Conservation (phyloP, 768 basidiomycete genomes). For the Atractiella rhizophila region DNA sequence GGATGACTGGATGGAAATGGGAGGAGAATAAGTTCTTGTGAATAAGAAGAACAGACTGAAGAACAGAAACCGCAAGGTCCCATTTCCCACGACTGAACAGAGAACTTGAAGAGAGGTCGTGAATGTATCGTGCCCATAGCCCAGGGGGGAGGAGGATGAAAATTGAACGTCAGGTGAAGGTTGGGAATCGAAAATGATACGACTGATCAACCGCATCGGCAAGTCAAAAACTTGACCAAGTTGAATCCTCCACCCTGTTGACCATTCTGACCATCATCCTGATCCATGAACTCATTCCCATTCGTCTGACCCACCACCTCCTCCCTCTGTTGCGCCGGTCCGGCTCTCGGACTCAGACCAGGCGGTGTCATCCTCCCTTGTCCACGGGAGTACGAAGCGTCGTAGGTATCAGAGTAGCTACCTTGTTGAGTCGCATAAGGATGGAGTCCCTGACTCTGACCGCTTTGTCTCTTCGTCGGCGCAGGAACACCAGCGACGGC, state of each 20-base stretch:
- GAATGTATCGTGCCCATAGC: too few species aligned
- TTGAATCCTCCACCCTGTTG: conserved; percentile 11
- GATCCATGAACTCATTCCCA: conserved; percentile 9
- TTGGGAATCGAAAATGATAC: too few species aligned
- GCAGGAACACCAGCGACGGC: conserved; percentile 19
- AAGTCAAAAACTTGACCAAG: conserved; percentile 14
- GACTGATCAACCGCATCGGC: conserved; percentile 16
- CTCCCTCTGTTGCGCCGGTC: background rate
- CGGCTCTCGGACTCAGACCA: background rate
- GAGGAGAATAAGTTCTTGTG: too few species aligned
- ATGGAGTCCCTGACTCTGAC: conserved; percentile 6
- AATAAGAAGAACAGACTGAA: too few species aligned
- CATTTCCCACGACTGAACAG: too few species aligned
- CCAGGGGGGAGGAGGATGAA: too few species aligned
- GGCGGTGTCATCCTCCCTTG: background rate
- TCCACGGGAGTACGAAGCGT: background rate
- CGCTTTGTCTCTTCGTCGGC: conserved; percentile 3
- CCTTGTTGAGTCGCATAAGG: conserved; percentile 8
- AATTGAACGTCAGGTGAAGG: too few species aligned
- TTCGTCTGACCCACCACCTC: conserved; percentile 2
- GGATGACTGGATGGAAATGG: too few species aligned
- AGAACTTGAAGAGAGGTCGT: too few species aligned
- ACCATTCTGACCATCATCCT: conserved; percentile 9
- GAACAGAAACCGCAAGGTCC: too few species aligned
- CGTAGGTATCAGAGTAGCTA: background rate